Evolutionary conservation across 108 stramenopile genomes (phyloP).

Genomic region (Stephanodiscus triporus): DNA sequence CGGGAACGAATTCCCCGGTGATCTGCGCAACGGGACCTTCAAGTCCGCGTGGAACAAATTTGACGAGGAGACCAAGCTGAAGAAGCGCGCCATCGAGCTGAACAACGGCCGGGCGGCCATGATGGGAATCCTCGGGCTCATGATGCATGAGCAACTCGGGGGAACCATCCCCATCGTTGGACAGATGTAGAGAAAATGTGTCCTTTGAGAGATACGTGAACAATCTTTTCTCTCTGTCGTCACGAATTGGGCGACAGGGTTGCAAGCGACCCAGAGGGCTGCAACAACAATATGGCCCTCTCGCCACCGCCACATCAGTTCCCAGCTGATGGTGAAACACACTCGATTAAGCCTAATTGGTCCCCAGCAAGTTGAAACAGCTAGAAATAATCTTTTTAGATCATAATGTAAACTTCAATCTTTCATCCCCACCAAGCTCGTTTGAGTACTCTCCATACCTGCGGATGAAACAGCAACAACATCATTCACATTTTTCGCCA

Average conservation of each 20-base stretch:
- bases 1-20: slow-evolving; percentile 67
- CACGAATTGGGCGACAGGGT: no score
- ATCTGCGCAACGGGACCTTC: slow-evolving; percentile 70
- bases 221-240: no score
- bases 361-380: slow-evolving; percentile 4
- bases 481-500: background rate
- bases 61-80: slow-evolving; percentile 59
- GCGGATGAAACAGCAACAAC: background rate
- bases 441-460: background rate
- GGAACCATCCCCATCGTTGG: slow-evolving; percentile 21
- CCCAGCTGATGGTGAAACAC: background rate
- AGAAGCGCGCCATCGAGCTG: slow-evolving; percentile 80
- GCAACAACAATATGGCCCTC: background rate
- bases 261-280: background rate
- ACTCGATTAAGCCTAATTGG: background rate
- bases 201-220: no score
- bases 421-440: no score
- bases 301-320: background rate
- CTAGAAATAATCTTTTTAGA: slow-evolving; percentile 16
- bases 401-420: background rate
- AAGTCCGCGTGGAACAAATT: slow-evolving; percentile 69
- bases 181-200: background rate
- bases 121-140: slow-evolving; percentile 87
- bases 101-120: slow-evolving; percentile 54
- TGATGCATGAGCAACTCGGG: slow-evolving; percentile 68